Evolutionary conservation across 2,329 filamentous ascomycete species (phyloP), one percentile per base, ranked within the genome.

Genomic region (Fusarium newnesense): DNA sequence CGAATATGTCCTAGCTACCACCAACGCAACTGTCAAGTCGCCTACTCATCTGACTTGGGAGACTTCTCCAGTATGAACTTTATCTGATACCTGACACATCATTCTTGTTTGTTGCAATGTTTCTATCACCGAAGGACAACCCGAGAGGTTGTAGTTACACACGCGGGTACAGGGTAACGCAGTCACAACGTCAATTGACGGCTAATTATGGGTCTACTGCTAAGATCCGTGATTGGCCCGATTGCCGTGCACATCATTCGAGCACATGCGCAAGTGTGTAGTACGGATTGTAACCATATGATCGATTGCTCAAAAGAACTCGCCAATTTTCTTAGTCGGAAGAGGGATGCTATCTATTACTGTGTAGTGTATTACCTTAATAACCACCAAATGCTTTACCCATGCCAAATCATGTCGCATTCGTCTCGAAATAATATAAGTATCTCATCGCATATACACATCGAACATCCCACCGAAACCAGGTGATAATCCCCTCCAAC

Each of bases 41-140:
- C 11, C 6, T 13, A 10, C 47, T 13, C n/a, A 12, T 13, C 13
- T 24, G 16, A 15, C 11, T 13, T 34, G 21, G 30, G 6, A 24
- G 5, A 24, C 15, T 3, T 3, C 10, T 32, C 15, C 30, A 5
- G 3, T 7, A 19, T 4, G 2, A 7, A 13, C 8, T 7, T 19
- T 24, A 9, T 13, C 16, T 10, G 2, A 19, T 5, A 24, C 11
- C 19, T 24, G 11, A 7, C 10, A n/a, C 6, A 9, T 5, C 6
- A 19, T 34, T 34, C 8, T 34, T 15, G 47, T 15, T 24, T 50
- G 8, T 34, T 11, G 11, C 11, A 50, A 50, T 24, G 30, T 24
- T 50, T 34, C 16, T 19, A 34, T 11, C 19, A 12, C 19, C 47
- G 0, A 7, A 34, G 30, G n/a, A 50, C 11, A 52, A 34, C 12